phyloP scores from a whole-genome alignment of 2,329 filamentous ascomycete genomes.

The Colletotrichum musae region DNA sequence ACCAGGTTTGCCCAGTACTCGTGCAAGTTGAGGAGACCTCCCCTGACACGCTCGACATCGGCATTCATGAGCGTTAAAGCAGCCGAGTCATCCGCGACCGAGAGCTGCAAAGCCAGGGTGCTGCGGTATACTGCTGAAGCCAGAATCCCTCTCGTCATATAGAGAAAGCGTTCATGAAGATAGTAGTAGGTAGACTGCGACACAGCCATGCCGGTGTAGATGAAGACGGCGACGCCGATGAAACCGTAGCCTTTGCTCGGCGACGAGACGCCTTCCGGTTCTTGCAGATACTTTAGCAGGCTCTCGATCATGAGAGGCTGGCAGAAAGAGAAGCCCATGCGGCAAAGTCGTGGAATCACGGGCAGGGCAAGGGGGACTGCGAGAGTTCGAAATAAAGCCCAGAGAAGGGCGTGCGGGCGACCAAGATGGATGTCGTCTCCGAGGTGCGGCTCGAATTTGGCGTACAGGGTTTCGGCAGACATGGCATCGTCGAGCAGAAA shows the following conservation, averaged over 20 bases:
- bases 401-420: conserved; percentile 47
- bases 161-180: conserved; percentile 51
- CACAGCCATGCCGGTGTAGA: conserved; percentile 58
- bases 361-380: conserved; percentile 51
- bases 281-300: conserved; percentile 48
- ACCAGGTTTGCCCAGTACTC: conserved; percentile 58
- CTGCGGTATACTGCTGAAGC: conserved; percentile 52
- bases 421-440: conserved; percentile 28
- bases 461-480: conserved; percentile 18
- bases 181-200: conserved; percentile 58
- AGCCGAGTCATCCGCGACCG: conserved; percentile 54
- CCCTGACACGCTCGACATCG: conserved; percentile 60
- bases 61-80: conserved; percentile 64
- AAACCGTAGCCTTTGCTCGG: conserved; percentile 56
- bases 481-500: conserved; percentile 40
- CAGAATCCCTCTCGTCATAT: conserved; percentile 52
- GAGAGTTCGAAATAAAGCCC: conserved; percentile 48
- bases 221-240: conserved; percentile 56
- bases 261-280: conserved; percentile 37
- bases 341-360: conserved; percentile 50
- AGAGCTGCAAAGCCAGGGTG: conserved; percentile 50
- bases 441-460: conserved; percentile 15
- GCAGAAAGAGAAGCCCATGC: conserved; percentile 52
- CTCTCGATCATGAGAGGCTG: conserved; percentile 57
- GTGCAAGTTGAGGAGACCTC: conserved; percentile 53